These are phyloP conservation scores for Pseudogymnoascus sp. DNA, from an alignment of 2,329 filamentous ascomycete genomes.

Conservation along the genomic window DNA sequence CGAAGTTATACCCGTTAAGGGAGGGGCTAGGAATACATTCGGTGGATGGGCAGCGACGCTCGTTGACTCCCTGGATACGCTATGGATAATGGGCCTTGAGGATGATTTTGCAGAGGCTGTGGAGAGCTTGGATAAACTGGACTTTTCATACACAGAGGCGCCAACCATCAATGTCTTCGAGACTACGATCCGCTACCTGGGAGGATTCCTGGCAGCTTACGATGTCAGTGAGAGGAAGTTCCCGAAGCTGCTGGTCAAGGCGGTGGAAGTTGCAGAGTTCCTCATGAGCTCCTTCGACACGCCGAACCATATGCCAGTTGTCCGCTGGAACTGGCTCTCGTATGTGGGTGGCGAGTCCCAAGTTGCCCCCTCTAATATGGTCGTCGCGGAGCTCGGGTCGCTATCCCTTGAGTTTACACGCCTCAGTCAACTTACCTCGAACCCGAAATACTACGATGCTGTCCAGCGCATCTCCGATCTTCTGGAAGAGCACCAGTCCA, in stretches of 20 bases:
- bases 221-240: slow-evolving; percentile 72
- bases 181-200: slow-evolving; percentile 84
- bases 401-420: slow-evolving; percentile 84
- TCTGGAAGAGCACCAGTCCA: slow-evolving; percentile 46
- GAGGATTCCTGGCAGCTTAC: slow-evolving; percentile 77
- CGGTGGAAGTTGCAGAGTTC: slow-evolving; percentile 64
- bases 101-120: slow-evolving; percentile 76
- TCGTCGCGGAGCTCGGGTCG: slow-evolving; percentile 54
- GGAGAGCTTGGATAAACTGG: slow-evolving; percentile 61
- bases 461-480: slow-evolving; percentile 57
- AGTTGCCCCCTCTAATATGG: slow-evolving; percentile 48
- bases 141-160: slow-evolving; percentile 68
- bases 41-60: slow-evolving; percentile 86
- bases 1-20: slow-evolving; percentile 69
- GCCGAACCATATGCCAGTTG: slow-evolving; percentile 83
- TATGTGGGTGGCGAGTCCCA: slow-evolving; percentile 55
- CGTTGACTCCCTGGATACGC: slow-evolving; percentile 73
- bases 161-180: slow-evolving; percentile 82
- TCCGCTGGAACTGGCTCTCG: slow-evolving; percentile 73
- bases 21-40: slow-evolving; percentile 68
- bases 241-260: slow-evolving; percentile 59
- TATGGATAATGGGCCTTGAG: slow-evolving; percentile 78
- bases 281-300: slow-evolving; percentile 73
- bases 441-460: slow-evolving; percentile 83
- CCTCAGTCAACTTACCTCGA: slow-evolving; percentile 76